Conservation (phyloP, 768 basidiomycete species). For the Rhizopogon vesiculosus region DNA sequence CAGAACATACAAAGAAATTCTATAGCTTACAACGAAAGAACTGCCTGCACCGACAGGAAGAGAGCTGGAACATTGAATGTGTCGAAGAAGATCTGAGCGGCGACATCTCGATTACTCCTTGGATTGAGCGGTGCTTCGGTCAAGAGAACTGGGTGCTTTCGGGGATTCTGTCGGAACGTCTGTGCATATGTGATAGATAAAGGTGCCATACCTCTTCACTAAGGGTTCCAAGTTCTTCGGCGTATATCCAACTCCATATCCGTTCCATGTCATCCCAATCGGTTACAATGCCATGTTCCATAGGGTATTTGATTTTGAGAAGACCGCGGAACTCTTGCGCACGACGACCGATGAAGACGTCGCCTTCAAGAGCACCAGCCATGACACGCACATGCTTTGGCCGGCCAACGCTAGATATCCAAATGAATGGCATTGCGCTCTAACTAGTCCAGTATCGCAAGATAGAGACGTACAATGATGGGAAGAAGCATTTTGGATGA, state of each 20-base stretch:
- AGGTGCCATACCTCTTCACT: conserved; percentile 81
- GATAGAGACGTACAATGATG: conserved; percentile 80
- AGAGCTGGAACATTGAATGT: conserved; percentile 99
- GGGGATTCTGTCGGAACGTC: conserved; percentile 7
- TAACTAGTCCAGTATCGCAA: conserved; percentile 24
- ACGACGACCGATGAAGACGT: conserved; percentile 91
- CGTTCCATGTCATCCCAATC: conserved; percentile 99
- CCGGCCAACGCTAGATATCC: conserved; percentile 70
- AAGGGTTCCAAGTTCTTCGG: conserved; percentile 90
- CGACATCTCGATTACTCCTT: conserved; percentile 90
- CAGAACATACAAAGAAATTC: conserved; percentile 1
- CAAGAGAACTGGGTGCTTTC: conserved; percentile 91
- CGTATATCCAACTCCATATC: conserved; percentile 98
- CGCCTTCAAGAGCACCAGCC: conserved; percentile 95
- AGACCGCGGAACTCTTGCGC: conserved; percentile 96
- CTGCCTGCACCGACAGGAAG: conserved; percentile 95
- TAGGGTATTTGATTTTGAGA: conserved; percentile 97
- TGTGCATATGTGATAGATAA: background rate
- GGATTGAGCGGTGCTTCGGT: conserved; percentile 99
- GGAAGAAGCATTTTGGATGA: conserved; percentile 99
- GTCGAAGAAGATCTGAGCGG: conserved; percentile 99
- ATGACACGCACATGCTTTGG: conserved; percentile 98
- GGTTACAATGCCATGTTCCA: conserved; percentile 98
- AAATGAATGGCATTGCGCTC: conserved; percentile 17
- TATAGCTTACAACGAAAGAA: conserved; percentile 79